Evolutionary conservation across 2,329 filamentous ascomycete genomes (phyloP).

Genomic region (Aureobasidium sp.): DNA sequence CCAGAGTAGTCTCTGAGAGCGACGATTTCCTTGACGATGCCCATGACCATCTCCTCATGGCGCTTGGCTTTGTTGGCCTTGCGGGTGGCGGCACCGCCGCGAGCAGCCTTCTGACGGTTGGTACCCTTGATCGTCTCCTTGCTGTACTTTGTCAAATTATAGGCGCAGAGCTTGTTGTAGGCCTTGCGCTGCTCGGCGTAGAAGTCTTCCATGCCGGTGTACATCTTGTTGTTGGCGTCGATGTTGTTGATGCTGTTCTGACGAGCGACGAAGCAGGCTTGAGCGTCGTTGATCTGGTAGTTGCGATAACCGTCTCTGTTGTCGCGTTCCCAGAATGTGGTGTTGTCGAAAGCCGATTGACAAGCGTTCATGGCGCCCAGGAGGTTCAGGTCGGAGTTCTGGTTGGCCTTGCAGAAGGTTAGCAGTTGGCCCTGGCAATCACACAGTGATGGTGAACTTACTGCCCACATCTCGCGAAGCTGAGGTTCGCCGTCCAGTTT

Average conservation of each 20-base stretch:
- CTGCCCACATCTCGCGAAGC: background rate
- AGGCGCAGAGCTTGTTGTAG: background rate
- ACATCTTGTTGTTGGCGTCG: background rate
- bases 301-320: background rate
- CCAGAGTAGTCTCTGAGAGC: background rate
- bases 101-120: background rate
- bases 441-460: background rate
- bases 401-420: background rate
- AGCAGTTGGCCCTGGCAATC: accelerated
- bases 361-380: background rate
- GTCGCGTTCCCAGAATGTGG: background rate
- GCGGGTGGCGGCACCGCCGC: background rate
- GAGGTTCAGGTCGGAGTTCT: background rate
- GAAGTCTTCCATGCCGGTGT: background rate
- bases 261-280: background rate
- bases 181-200: background rate
- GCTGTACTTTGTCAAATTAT: background rate
- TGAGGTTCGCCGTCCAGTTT: background rate
- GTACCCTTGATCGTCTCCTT: background rate
- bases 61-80: background rate
- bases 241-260: background rate
- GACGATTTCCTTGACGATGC: background rate
- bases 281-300: background rate
- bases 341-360: background rate
- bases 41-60: background rate